A percentile compares a stretch with the other conserved stretches of the same genome.
These are phyloP conservation scores for Apiosordaria backusii DNA, from an alignment of 495 filamentous ascomycete species.

Conservation along the genomic window DNA sequence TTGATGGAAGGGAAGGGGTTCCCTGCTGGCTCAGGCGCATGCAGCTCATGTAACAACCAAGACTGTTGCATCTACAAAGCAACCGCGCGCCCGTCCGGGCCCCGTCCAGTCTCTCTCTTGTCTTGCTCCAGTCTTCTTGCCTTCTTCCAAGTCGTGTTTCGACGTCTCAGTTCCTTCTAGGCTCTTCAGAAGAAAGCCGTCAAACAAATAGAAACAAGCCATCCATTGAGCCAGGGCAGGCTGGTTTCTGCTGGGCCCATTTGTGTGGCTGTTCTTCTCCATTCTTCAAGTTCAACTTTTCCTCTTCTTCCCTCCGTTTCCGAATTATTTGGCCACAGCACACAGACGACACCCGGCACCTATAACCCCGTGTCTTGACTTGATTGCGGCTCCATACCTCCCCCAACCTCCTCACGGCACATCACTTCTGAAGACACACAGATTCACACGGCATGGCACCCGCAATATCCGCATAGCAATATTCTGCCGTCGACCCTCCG, in stretches of 20 bases:
- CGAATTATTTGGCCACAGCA: constrained; percentile 7
- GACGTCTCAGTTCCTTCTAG: constrained; percentile 19
- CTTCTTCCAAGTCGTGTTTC: constrained; percentile 6
- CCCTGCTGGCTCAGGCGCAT: constrained; percentile 6
- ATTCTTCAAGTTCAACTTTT: not conserved
- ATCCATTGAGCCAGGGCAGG: constrained; percentile 14
- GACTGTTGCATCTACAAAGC: constrained; percentile 12
- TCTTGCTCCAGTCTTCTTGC: constrained; percentile 1
- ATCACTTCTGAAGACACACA: constrained; percentile 22
- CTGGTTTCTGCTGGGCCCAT: constrained; percentile 15
- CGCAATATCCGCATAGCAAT: constrained; percentile 40
- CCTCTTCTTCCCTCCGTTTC: constrained; percentile 7
- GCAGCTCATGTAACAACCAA: constrained; percentile 20
- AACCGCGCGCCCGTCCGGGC: constrained; percentile 11
- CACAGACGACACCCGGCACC: constrained; percentile 3
- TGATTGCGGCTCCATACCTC: constrained; percentile 2
- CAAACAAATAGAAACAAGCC: constrained; percentile 16
- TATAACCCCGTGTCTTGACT: constrained; percentile 4
- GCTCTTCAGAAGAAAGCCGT: not conserved
- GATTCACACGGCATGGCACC: constrained; percentile 40
- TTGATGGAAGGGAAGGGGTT: constrained; percentile 4
- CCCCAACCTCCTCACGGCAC: constrained; percentile 12
- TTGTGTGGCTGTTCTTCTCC: constrained; percentile 10
- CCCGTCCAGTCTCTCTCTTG: constrained; percentile 4
- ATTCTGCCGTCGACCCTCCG: constrained; percentile 25